Percentiles rank a stretch among this genome's conserved stretches.
Evolutionary conservation across 2,329 filamentous ascomycete species (phyloP).

Genomic region (Chaetomium globosum): DNA sequence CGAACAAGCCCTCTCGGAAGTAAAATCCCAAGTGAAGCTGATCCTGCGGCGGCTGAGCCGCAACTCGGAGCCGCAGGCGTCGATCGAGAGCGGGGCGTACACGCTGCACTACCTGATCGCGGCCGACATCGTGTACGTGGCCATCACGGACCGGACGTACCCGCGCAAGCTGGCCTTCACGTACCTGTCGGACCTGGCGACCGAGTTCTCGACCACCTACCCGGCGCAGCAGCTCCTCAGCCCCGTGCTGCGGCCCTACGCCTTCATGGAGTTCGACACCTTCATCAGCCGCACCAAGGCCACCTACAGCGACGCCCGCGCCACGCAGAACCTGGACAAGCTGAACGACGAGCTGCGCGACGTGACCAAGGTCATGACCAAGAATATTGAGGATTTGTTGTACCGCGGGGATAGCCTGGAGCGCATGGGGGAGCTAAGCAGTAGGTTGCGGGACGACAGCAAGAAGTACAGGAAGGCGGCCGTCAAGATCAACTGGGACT

Average conservation of each 20-base stretch:
- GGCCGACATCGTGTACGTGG: slow-evolving; percentile 83
- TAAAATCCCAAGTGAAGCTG: slow-evolving; percentile 88
- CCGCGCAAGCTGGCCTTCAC: slow-evolving; percentile 98
- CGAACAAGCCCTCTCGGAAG: slow-evolving; percentile 76
- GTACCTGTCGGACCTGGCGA: slow-evolving; percentile 88
- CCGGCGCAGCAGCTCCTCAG: slow-evolving; percentile 71
- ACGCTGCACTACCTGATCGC: slow-evolving; percentile 87
- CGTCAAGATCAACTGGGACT: slow-evolving; percentile 96
- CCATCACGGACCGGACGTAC: slow-evolving; percentile 91
- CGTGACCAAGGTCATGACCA: slow-evolving; percentile 99
- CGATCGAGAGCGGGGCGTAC: slow-evolving; percentile 81
- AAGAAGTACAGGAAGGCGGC: slow-evolving; percentile 92
- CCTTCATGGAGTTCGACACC: slow-evolving; percentile 96
- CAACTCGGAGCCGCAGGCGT: slow-evolving; percentile 87
- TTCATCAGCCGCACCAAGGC: slow-evolving; percentile 93
- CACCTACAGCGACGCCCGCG: slow-evolving; percentile 89
- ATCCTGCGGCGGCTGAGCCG: slow-evolving; percentile 85
- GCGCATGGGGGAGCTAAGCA: slow-evolving; percentile 94
- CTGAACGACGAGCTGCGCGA: slow-evolving; percentile 96
- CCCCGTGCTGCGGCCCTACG: slow-evolving; percentile 81
- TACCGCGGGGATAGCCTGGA: slow-evolving; percentile 94
- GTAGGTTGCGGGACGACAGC: slow-evolving; percentile 83
- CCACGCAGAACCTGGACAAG: slow-evolving; percentile 89
- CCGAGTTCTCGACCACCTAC: slow-evolving; percentile 90
- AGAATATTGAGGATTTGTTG: slow-evolving; percentile 97